phyloP scores from a whole-genome alignment of 768 basidiomycete species.

The Serendipita sp. region DNA sequence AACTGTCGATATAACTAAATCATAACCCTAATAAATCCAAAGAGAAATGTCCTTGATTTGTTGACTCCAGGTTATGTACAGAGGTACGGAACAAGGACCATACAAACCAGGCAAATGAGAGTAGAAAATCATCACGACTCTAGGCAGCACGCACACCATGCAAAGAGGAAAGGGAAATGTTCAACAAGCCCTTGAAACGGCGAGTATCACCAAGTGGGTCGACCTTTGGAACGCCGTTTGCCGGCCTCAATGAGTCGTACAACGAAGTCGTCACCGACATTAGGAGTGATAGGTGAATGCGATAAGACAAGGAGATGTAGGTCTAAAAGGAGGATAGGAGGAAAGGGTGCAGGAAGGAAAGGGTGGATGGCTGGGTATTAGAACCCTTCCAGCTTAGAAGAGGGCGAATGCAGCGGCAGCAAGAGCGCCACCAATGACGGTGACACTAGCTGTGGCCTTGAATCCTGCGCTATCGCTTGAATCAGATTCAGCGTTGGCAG shows the following conservation, averaged over 20 bases:
- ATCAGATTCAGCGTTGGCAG: not conserved
- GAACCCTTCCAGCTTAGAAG: not conserved
- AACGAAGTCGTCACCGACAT: not conserved
- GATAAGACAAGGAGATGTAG: not conserved
- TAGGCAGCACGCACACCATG: not conserved
- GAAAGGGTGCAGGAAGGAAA: not conserved
- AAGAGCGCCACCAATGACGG: not conserved
- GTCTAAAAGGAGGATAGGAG: not conserved
- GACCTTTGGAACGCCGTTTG: not conserved
- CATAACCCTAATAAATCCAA: not conserved
- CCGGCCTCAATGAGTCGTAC: not conserved
- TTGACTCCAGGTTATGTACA: not conserved
- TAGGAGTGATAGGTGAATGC: not conserved
- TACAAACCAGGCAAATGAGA: not conserved
- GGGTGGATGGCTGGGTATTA: not conserved
- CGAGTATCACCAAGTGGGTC: not conserved
- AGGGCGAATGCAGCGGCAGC: not conserved
- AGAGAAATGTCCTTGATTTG: not conserved
- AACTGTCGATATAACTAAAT: no score
- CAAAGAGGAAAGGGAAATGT: slow-evolving; percentile 1
- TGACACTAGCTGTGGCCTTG: not conserved
- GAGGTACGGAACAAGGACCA: not conserved
- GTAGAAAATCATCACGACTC: not conserved
- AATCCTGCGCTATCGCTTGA: not conserved
- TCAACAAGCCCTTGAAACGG: slow-evolving; percentile 2